Percentiles rank a stretch among this genome's conserved stretches.
These are phyloP conservation scores for Sideroxylon spinosum DNA, from an alignment of 179 eudicot genomes.

Conservation along the genomic window DNA sequence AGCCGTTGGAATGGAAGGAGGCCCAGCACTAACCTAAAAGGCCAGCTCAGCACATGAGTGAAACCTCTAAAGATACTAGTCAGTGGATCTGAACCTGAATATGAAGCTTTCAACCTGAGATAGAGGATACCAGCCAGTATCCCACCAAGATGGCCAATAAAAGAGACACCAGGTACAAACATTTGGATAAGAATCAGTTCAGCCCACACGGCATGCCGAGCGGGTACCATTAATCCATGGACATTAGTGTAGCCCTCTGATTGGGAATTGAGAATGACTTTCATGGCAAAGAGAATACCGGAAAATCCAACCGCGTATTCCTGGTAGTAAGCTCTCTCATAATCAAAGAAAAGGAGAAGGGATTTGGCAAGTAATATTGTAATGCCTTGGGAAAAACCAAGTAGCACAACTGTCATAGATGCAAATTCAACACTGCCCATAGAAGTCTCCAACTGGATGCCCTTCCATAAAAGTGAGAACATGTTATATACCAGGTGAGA, in stretches of 20 bases:
- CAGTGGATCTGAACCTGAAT: constrained; percentile 54
- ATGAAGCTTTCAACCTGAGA: constrained; percentile 41
- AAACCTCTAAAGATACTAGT: constrained; percentile 33
- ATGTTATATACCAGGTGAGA: constrained; percentile 87
- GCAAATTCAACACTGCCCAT: constrained; percentile 81
- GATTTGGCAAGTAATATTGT: constrained; percentile 67
- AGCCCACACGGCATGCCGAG: constrained; percentile 84
- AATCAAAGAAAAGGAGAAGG: constrained; percentile 52
- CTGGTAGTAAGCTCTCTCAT: constrained; percentile 54
- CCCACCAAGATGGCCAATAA: constrained; percentile 93
- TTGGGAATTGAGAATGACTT: constrained; percentile 76
- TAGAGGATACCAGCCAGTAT: constrained; percentile 78
- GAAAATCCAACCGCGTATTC: constrained; percentile 91
- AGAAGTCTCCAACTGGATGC: constrained; percentile 68
- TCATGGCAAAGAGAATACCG: constrained; percentile 92
- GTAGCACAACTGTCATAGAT: constrained; percentile 60
- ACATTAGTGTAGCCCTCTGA: constrained; percentile 58
- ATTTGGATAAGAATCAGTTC: constrained; percentile 79
- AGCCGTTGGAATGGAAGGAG: constrained; percentile 25
- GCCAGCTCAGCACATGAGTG: constrained; percentile 42
- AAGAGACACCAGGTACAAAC: constrained; percentile 78
- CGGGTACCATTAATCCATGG: constrained; percentile 72
- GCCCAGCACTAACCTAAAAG: constrained; percentile 36
- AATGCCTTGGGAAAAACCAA: constrained; percentile 82
- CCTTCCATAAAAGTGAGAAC: constrained; percentile 91